Base-by-base conservation (phyloP, 225 moss, liverwort and hornwort genomes). In the Takakia lepidozioides region DNA sequence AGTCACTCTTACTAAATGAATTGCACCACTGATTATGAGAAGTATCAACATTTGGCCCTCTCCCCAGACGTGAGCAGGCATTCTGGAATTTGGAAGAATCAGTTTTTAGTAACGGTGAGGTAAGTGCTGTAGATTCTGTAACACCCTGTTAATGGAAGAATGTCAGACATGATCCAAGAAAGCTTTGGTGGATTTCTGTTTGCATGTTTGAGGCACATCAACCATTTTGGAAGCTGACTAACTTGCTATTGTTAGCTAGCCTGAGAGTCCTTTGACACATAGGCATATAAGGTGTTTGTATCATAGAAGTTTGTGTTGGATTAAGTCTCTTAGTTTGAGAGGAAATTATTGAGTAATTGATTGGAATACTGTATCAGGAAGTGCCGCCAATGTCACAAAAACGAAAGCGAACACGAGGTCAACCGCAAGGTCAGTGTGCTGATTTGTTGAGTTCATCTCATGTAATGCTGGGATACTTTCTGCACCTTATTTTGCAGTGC, bases 351-450 rank as follows among this genome's bases (percentile, higher is more conserved):
- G 19, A 41, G 8, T 13, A 13, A 9, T 2, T 41, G n/a, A 4
- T 16, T 9, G 6, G n/a, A 20, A 41, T 3, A 14, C n/a, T 41
- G 32, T 51, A 19, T 51, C 51, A 52, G 52, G 51, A 35, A 13
- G 25, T 52, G 24, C 37, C 14, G 23, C 38, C 38, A 24, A 13
- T 24, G 14, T 38, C 22, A 3, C 37, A 25, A 38, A 52, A 48
- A 19, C 23, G 28, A 27, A 48, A 52, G 38, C 52, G 21, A 46
- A 22, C 37, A 34, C 52, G 21, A 25, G 52, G 52, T 52, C 10
- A 24, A 22, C 25, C 8, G 45, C 21, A 17, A 24, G 21, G 20
- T 46, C n/a, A n/a, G n/a, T n/a, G n/a, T n/a, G n/a, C n/a, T n/a
- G n/a, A n/a, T n/a, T n/a, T n/a, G n/a, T n/a, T n/a, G n/a, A n/a